Evolutionary conservation across 345 rosid genomes (phyloP), one percentile per base, ranked within the genome.

Genomic region (Anacardium occidentale): DNA sequence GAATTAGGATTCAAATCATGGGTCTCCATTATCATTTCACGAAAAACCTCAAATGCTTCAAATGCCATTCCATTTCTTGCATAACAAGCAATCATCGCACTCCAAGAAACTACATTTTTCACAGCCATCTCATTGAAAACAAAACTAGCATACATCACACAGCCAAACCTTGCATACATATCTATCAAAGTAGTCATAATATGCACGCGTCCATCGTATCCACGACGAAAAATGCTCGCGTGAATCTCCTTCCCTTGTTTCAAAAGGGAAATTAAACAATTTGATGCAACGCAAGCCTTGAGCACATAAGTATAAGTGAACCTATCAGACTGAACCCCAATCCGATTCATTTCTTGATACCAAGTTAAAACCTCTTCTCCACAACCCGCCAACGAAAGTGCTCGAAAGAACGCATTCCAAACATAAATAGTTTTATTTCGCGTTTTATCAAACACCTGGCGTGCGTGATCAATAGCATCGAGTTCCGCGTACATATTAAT

Each of bases 61-160:
- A 81, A 87, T 2, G 93, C 74, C 76, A 78, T 90, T 37, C 87
- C 91, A 22, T 85, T 86, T 74, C 86, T 92, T 0, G 92, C 83
- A 47, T 88, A 87, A 68, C 95, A 92, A 2, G 97, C 91, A 22
- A 94, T 87, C 94, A 94, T 89, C 18, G 90, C 91, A 70, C 97
- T 91, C 97, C 98, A 92, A 45, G 98, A 90, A 68, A 94, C 93
- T 20, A 89, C 85, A 69, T 94, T 94, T 73, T 77, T 90, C 32
- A 83, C 77, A 0, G 45, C 84, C 93, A 94, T 90, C 72, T 77
- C 85, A 29, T 53, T 65, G 5, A 92, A 94, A 66, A 90, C 92
- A 70, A 66, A 54, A 83, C 84, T 70, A 0, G 98, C 95, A 21
- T 61, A 78, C 17, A 61, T 75, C 73, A 85, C 86, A 63, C 85